phyloP scores from a whole-genome alignment of 768 basidiomycete species.

The Pisolithus albus region DNA sequence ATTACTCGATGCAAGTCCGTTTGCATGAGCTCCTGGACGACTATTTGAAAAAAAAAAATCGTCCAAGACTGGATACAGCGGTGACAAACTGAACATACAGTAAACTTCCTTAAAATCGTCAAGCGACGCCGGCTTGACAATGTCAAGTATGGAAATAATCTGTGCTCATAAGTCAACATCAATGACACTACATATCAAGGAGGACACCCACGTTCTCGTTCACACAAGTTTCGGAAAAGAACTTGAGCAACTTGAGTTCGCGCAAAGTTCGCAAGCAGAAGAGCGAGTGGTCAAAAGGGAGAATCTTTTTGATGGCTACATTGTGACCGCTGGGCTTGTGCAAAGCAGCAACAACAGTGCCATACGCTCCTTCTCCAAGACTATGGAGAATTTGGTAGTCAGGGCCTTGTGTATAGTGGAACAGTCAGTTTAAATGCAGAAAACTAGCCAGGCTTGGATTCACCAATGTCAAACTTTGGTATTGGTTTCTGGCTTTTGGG shows the following conservation, averaged over 20 bases:
- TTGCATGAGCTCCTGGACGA: constrained; percentile 85
- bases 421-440: neutral
- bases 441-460: constrained; percentile 6
- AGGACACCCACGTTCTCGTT: constrained; percentile 60
- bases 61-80: constrained; percentile 3
- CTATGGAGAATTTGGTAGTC: constrained; percentile 69
- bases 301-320: constrained; percentile 94
- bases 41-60: constrained; percentile 24
- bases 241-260: constrained; percentile 85
- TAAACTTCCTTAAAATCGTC: constrained; percentile 85
- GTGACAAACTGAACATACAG: constrained; percentile 36
- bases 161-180: constrained; percentile 21
- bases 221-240: constrained; percentile 72
- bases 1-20: constrained; percentile 90
- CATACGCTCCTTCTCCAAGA: constrained; percentile 85
- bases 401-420: constrained; percentile 39
- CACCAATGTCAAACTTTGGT: constrained; percentile 70
- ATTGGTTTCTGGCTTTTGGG: constrained; percentile 54
- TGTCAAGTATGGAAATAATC: constrained; percentile 92
- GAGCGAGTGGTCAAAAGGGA: constrained; percentile 90
- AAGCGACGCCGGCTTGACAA: constrained; percentile 70
- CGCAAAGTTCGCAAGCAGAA: constrained; percentile 86
- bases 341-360: constrained; percentile 82
- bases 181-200: too few species aligned
- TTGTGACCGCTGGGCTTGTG: constrained; percentile 76